Evolutionary conservation across 192 early-diverging fungal species (phyloP), one percentile per base, ranked within the genome.

Genomic region (Gigaspora rosea): DNA sequence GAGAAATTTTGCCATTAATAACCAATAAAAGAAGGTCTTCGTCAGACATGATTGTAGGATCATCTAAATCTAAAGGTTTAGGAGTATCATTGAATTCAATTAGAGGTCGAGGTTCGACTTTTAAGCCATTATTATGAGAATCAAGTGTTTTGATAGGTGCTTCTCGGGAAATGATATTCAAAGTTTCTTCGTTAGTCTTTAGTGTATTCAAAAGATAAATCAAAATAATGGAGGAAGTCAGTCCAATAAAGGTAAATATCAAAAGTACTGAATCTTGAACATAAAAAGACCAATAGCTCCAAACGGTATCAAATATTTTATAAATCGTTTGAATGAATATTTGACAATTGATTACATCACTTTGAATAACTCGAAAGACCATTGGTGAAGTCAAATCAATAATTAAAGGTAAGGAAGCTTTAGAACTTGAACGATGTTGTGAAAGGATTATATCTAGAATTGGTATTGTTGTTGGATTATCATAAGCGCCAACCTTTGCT

Each of bases 21-120:
- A 92, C 92, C 50, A 97, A 87, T 51, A 81, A 68, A 47, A 94
- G 72, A 35, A 97, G 76, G 76, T 97, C 94, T 56, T 93, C 92
- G 80, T 97, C 92, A 63, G 73, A 82, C 8, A 96, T 85, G 20
- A 67, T 65, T 32, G 75, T 41, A 0, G 89, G 75, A 46, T 82
- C 86, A 33, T 78, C 83, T n/a, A 83, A 73, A 36, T 4, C 4
- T 27, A 16, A 18, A 4, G 83, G 78, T 69, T 84, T 82, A 35
- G 86, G 54, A 47, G 88, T 78, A 9, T 76, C 54, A 61, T 84
- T 5, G 59, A 84, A 87, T 56, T 82, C 81, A 7, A 87, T 85
- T 8, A 85, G 15, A 36, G 88, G 76, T 8, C 84, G 85, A 49
- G 84, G 56, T 20, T 47, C 3, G 18, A 46, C 27, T 18, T 13